phyloP scores from a whole-genome alignment of 1,284 basidiomycete genomes.

The Ceratobasidium sp. region DNA sequence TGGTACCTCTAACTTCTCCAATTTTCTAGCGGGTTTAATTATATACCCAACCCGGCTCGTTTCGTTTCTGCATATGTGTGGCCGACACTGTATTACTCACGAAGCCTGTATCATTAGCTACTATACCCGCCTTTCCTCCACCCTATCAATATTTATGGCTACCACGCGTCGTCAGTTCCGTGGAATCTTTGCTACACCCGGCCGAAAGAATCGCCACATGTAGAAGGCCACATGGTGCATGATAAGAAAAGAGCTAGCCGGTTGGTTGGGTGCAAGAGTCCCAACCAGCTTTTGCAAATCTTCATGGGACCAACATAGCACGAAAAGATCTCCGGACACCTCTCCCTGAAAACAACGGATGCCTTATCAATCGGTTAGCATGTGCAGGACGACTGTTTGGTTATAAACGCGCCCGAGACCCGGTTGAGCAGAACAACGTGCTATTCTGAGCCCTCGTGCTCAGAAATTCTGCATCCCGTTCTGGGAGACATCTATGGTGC shows the following conservation, averaged over 20 bases:
- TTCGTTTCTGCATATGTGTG: not conserved
- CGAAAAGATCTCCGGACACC: no score
- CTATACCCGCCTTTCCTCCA: not conserved
- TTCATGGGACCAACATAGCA: no score
- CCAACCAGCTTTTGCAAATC: no score
- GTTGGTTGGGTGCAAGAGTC: no score
- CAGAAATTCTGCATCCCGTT: not conserved
- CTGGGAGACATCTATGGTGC: not conserved
- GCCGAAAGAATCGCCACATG: not conserved
- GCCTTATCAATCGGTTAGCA: not conserved
- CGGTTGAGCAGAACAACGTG: not conserved
- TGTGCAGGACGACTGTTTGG: not conserved
- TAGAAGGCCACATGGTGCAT: not conserved
- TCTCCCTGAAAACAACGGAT: not conserved
- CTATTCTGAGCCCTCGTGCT: not conserved
- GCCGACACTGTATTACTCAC: not conserved
- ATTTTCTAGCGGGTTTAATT: conserved; percentile 1
- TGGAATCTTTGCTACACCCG: not conserved
- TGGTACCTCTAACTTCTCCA: not conserved
- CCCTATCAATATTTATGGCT: not conserved
- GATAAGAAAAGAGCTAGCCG: not conserved
- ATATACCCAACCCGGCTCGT: not conserved
- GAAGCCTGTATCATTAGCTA: not conserved
- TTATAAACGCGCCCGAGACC: not conserved
- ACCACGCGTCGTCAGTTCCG: not conserved